phyloP scores from a whole-genome alignment of 352 stramenopile genomes.

The Phytophthora foliorum region DNA sequence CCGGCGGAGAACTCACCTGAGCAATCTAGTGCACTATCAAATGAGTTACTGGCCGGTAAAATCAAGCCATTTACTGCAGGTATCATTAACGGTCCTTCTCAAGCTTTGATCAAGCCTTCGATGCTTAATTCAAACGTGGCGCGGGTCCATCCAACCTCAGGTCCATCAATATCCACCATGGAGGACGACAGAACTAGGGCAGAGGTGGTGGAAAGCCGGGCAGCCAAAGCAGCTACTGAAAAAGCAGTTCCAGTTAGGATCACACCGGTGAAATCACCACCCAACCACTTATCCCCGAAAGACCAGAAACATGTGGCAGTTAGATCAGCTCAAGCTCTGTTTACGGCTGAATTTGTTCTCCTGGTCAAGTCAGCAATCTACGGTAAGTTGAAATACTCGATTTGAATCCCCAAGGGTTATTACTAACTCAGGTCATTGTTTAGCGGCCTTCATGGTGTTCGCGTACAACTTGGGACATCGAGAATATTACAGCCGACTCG shows the following conservation, averaged over 20 bases:
- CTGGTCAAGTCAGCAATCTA: conserved; percentile 17
- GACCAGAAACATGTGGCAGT: background rate
- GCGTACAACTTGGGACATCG: conserved; percentile 2
- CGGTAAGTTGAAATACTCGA: background rate
- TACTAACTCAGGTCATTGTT: background rate
- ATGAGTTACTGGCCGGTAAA: too few relatives aligned
- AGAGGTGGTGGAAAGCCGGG: background rate
- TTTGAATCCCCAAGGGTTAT: too few relatives aligned
- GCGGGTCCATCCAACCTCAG: background rate
- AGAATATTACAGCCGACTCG: conserved; percentile 6
- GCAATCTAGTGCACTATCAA: too few relatives aligned
- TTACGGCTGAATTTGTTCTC: conserved; percentile 7
- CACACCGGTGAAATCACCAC: background rate
- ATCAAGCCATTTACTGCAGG: background rate
- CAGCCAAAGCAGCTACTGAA: background rate
- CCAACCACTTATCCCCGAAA: background rate
- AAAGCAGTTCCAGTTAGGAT: background rate
- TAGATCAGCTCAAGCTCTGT: conserved; percentile 5
- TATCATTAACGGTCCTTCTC: background rate
- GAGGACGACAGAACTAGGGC: background rate
- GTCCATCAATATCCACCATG: background rate
- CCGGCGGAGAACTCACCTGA: too few relatives aligned
- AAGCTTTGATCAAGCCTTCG: background rate
- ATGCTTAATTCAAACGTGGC: background rate
- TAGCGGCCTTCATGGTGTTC: conserved; percentile 9